Percentiles rank a stretch among this genome's conserved stretches.
These are phyloP conservation scores for Backusella parvicylindrica DNA, from an alignment of 192 early-diverging fungal species.

Conservation along the genomic window DNA sequence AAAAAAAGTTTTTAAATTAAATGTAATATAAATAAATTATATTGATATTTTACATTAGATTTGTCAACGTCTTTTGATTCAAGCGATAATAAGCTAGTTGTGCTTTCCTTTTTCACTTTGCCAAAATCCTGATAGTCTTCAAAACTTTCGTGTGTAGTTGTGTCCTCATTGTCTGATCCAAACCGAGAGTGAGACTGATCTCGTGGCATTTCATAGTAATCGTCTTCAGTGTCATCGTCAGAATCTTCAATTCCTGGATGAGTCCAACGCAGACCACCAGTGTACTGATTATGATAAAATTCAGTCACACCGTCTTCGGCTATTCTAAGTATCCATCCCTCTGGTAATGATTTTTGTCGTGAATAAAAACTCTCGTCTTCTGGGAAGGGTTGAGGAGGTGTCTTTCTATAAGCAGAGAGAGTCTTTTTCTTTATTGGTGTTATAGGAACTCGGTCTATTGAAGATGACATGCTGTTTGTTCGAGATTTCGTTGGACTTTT, in stretches of 20 bases:
- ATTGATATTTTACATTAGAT: neutral
- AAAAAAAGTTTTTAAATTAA: neutral
- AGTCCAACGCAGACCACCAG: slow-evolving; percentile 35
- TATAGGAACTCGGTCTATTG: neutral
- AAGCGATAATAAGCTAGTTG: neutral
- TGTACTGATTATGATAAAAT: slow-evolving; percentile 36
- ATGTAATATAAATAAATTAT: neutral
- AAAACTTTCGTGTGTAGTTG: neutral
- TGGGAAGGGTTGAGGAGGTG: neutral
- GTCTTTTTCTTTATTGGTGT: slow-evolving; percentile 4
- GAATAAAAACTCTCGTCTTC: neutral
- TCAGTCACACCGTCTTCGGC: slow-evolving; percentile 34
- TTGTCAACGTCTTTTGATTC: neutral
- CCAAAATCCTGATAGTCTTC: slow-evolving; percentile 8
- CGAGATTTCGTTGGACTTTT: slow-evolving; percentile 1
- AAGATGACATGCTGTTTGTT: slow-evolving; percentile 3
- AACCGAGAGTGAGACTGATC: neutral
- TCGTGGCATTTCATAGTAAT: slow-evolving; percentile 2
- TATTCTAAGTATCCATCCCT: slow-evolving; percentile 20
- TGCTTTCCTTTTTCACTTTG: neutral
- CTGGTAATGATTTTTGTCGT: slow-evolving; percentile 10
- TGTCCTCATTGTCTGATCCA: neutral
- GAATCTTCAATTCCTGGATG: slow-evolving; percentile 27
- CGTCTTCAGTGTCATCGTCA: slow-evolving; percentile 15
- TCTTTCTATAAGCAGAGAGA: neutral